These are phyloP conservation scores for Paratinospora sagittata DNA, from an alignment of 164 flowering plant species.

Conservation along the genomic window DNA sequence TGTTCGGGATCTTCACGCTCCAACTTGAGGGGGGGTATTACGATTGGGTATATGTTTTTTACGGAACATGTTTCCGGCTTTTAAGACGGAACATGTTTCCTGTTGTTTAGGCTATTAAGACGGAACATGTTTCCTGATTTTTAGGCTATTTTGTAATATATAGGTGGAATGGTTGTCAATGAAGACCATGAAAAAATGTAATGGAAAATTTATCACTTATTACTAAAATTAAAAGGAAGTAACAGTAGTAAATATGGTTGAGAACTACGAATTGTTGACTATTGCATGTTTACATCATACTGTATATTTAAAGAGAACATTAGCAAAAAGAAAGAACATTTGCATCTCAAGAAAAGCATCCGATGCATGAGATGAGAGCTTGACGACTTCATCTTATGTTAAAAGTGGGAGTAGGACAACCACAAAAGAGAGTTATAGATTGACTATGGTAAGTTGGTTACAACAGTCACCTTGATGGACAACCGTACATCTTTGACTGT, in stretches of 20 bases:
- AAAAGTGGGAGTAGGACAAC: not conserved
- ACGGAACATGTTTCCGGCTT: too few species aligned
- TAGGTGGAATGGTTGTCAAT: too few species aligned
- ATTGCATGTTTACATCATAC: not conserved
- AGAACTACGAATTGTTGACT: not conserved
- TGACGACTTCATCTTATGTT: not conserved
- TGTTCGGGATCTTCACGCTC: too few species aligned
- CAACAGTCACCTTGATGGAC: conserved; percentile 78
- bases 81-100: too few species aligned
- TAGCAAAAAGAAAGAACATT: not conserved
- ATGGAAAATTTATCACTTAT: too few species aligned
- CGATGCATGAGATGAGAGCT: not conserved
- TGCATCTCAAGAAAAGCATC: not conserved
- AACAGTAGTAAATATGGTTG: not conserved
- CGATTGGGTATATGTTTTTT: too few species aligned
- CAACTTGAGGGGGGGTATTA: too few species aligned
- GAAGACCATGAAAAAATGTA: too few species aligned
- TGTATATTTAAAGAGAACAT: too few species aligned
- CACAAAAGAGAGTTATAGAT: not conserved
- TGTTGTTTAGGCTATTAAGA: too few species aligned
- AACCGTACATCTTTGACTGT: conserved; percentile 98
- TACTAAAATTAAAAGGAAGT: not conserved
- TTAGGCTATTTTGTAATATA: too few species aligned
- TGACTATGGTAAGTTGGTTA: not conserved
- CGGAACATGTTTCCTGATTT: too few species aligned